Conservation (phyloP, 164 flowering plant genomes). For the Macadamia integrifolia region DNA sequence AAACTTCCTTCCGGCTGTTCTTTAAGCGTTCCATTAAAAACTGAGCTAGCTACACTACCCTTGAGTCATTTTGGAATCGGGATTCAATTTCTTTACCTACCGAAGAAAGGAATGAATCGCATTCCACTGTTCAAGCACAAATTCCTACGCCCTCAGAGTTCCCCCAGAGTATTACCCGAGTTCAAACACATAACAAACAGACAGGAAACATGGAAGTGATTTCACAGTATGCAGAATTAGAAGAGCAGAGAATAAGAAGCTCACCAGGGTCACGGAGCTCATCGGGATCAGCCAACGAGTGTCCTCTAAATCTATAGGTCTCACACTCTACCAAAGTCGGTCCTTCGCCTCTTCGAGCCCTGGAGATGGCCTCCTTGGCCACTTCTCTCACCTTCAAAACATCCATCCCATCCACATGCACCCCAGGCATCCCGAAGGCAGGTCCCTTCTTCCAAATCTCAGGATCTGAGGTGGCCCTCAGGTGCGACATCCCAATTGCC, state of each 20-base stretch:
- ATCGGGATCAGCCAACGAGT: slow-evolving; percentile 98
- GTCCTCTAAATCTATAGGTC: slow-evolving; percentile 92
- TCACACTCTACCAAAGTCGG: slow-evolving; percentile 94
- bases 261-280: slow-evolving; percentile 98
- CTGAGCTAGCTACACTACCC: too few relatives aligned
- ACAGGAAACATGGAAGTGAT: too few relatives aligned
- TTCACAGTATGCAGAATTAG: background rate
- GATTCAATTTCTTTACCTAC: too few relatives aligned
- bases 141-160: background rate
- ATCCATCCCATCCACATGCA: slow-evolving; percentile 98
- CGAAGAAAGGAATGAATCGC: background rate
- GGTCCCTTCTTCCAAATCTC: slow-evolving; percentile 90
- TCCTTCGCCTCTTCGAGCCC: slow-evolving; percentile 96
- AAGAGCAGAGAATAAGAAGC: slow-evolving; percentile 6
- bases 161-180: background rate
- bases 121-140: background rate
- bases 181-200: background rate
- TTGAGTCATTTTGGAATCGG: too few relatives aligned
- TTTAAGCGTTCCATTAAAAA: too few relatives aligned
- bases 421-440: slow-evolving; percentile 94
- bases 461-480: slow-evolving; percentile 93
- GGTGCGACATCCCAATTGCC: slow-evolving; percentile 99
- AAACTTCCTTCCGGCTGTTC: too few relatives aligned
- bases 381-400: slow-evolving; percentile 97
- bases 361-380: slow-evolving; percentile 73